Evolutionary conservation across 257 asterid genomes (phyloP).

Genomic region (Przewalskia tangutica): DNA sequence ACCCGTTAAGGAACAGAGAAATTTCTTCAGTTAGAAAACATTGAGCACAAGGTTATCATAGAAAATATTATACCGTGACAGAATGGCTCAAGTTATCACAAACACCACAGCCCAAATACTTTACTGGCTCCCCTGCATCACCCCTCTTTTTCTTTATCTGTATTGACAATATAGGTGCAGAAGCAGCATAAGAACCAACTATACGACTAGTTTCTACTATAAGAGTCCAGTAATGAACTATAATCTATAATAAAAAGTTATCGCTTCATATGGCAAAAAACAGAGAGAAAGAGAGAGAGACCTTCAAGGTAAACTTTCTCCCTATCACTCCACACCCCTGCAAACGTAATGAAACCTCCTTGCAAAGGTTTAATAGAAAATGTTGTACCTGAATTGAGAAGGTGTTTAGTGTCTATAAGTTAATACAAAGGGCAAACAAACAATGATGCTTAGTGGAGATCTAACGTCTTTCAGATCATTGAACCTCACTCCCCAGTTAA

Average conservation of each 20-base stretch:
- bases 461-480: conserved; percentile 66
- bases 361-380: conserved; percentile 57
- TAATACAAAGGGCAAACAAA: neutral
- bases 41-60: neutral
- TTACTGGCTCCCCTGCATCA: conserved; percentile 82
- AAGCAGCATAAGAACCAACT: neutral
- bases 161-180: neutral
- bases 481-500: conserved; percentile 99
- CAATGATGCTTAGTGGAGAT: conserved; percentile 8
- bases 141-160: conserved; percentile 82
- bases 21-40: neutral
- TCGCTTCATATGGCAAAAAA: neutral
- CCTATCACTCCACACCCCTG: conserved; percentile 81
- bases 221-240: neutral
- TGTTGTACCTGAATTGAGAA: conserved; percentile 44
- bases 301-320: conserved; percentile 86
- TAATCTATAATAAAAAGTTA: neutral
- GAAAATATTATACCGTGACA: conserved; percentile 47
- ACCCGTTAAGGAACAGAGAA: neutral
- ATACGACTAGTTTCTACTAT: neutral
- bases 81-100: conserved; percentile 93
- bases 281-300: conserved; percentile 10
- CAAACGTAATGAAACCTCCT: conserved; percentile 86
- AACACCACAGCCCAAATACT: conserved; percentile 91
- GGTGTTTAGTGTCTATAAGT: neutral